phyloP scores from a whole-genome alignment of 805 yeast species.

The Candida hungchunana region DNA sequence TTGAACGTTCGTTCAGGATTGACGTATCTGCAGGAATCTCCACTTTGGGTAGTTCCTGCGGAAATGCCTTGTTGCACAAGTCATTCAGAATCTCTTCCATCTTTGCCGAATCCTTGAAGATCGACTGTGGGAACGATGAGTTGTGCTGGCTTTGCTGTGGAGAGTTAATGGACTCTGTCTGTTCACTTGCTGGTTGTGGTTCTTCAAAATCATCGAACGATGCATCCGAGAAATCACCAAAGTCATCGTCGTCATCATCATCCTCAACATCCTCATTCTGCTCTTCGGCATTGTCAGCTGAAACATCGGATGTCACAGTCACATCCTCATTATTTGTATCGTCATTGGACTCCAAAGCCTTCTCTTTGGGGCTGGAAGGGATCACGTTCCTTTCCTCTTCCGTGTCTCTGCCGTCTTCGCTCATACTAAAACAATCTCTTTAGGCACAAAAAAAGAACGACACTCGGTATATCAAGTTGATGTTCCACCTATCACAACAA shows the following conservation, averaged over 20 bases:
- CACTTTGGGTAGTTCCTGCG: conserved; percentile 7
- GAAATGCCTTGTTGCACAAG: conserved; percentile 12
- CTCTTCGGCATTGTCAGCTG: not conserved
- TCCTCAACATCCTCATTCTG: not conserved
- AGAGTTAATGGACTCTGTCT: not conserved
- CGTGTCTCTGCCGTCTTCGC: too few relatives aligned
- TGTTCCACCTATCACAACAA: too few relatives aligned
- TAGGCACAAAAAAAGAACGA: too few relatives aligned
- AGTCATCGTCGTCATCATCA: conserved; percentile 27
- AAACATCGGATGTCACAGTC: not conserved
- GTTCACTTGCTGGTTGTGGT: conserved; percentile 10
- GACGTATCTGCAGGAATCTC: conserved; percentile 10
- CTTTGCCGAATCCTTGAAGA: conserved; percentile 8
- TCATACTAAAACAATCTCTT: too few relatives aligned
- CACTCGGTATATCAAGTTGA: too few relatives aligned
- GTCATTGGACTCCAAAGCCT: too few relatives aligned
- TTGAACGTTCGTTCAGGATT: conserved; percentile 32
- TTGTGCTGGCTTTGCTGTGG: not conserved
- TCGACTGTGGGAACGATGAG: conserved; percentile 15
- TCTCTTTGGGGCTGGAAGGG: too few relatives aligned
- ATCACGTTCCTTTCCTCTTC: too few relatives aligned
- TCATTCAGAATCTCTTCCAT: conserved; percentile 9
- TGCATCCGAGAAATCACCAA: conserved; percentile 32
- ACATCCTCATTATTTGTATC: not conserved
- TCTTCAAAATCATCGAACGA: conserved; percentile 31